Conservation (phyloP, 306 rosid genomes). For the Phaseolus lunatus region DNA sequence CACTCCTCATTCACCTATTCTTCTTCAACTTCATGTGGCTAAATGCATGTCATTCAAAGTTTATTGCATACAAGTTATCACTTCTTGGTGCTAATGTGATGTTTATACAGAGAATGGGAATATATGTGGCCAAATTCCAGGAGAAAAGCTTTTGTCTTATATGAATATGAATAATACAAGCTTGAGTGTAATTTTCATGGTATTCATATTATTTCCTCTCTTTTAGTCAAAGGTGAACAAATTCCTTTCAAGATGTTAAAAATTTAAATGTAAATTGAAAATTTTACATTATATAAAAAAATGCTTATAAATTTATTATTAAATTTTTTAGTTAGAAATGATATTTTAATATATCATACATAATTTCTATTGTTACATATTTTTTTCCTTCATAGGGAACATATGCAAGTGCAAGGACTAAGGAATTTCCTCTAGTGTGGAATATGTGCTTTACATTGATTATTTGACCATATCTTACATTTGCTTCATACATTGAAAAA, state of each 20-base stretch:
- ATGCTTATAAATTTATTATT: no score
- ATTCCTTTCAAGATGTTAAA: neutral
- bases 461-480: neutral
- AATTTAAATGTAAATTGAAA: no score
- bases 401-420: neutral
- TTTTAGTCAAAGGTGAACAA: neutral
- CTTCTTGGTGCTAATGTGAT: neutral
- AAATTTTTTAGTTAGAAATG: no score
- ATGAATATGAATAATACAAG: neutral
- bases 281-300: no score
- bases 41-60: neutral
- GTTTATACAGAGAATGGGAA: neutral
- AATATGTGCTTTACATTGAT: slow-evolving; percentile 29
- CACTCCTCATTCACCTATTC: neutral
- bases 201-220: neutral
- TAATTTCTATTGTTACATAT: neutral
- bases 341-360: no score
- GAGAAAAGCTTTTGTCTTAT: neutral
- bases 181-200: neutral
- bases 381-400: neutral
- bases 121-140: neutral
- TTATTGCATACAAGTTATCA: slow-evolving; percentile 30
- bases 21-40: neutral
- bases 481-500: slow-evolving; percentile 4
- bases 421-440: slow-evolving; percentile 14